phyloP scores from a whole-genome alignment of 108 stramenopile species.

The Epithemia pelagica region DNA sequence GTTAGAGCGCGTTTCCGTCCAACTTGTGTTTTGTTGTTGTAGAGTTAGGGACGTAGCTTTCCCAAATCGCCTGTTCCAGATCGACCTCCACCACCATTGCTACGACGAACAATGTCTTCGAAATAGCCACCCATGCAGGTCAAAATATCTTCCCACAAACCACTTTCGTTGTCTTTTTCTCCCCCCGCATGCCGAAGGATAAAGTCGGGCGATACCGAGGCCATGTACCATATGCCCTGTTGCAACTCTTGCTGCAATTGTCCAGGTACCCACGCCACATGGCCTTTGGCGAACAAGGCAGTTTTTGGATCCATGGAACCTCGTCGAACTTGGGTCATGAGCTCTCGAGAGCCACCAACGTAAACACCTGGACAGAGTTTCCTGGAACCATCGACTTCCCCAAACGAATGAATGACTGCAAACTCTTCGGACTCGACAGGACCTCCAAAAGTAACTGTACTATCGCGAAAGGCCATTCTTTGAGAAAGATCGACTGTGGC shows the following conservation, averaged over 20 bases:
- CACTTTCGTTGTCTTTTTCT: slow-evolving; percentile 57
- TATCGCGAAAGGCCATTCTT: slow-evolving; percentile 62
- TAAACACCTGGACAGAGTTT: slow-evolving; percentile 81
- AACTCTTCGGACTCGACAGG: slow-evolving; percentile 75
- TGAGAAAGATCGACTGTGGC: slow-evolving; percentile 67
- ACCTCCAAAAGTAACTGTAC: slow-evolving; percentile 79
- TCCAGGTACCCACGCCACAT: slow-evolving; percentile 81
- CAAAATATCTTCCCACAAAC: slow-evolving; percentile 79
- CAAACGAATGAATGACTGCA: slow-evolving; percentile 75
- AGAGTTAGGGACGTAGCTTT: too few relatives aligned
- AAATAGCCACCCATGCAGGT: slow-evolving; percentile 77
- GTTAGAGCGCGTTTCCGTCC: too few relatives aligned
- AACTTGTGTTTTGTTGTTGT: too few relatives aligned
- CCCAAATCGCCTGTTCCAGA: too few relatives aligned
- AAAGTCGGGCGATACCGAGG: slow-evolving; percentile 61
- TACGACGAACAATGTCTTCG: slow-evolving; percentile 48
- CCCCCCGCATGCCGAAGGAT: slow-evolving; percentile 81
- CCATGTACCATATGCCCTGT: slow-evolving; percentile 82
- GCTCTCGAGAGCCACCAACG: slow-evolving; percentile 74
- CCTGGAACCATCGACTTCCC: slow-evolving; percentile 71
- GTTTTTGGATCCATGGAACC: slow-evolving; percentile 50
- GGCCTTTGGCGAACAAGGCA: slow-evolving; percentile 82
- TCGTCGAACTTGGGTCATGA: slow-evolving; percentile 71
- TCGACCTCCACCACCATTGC: too few relatives aligned
- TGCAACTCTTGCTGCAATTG: slow-evolving; percentile 73